Base-by-base conservation (phyloP, 306 rosid genomes). In the Arachis hypogaea region DNA sequence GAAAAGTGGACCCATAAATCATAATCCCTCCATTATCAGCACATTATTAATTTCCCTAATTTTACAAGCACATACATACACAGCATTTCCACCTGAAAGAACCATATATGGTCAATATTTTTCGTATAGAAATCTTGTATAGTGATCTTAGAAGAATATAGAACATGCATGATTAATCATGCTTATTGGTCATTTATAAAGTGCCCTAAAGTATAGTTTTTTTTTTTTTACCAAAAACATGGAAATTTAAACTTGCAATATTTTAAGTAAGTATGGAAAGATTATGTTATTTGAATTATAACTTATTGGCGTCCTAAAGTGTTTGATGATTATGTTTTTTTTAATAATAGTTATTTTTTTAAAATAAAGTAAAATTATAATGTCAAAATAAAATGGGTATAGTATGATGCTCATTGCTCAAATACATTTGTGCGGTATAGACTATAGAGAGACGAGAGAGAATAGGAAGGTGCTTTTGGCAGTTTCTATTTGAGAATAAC, bases 391-490 rank as follows among this genome's bases (percentile, higher is more conserved):
- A 28, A 72, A 72, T 74, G 71, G 84, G 38, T 33, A 33, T 33
- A 4, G 77, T 56, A 9, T 47, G 80, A 57, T 59, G 80, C 59
- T 69, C 45, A 64, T 62, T 61, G 22, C 22, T 22, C 28, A 22
- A 22, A 22, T 22, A 22, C 28, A 47, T 68, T 56, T 62, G 85
- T 63, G 73, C 22, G 74, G 72, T 22, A 22, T 22, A 22, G 28
- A 22, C 69, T 22, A 22, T 22, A 22, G 28, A 22, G 28, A 22
- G 28, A 22, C 28, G 28, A 45, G 76, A 18, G 79, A 68, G 71
- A 52, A 61, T 82, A 74, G 94, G 83, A 70, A 83, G 84, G 28
- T 61, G 52, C 28, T 43, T 81, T 80, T 80, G 84, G 83, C 80
- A 0, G 77, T 78, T 82, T 78, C 72, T 73, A 65, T 60, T 44